Evolutionary conservation across 2,329 filamentous ascomycete genomes (phyloP), one percentile per base, ranked within the genome.

Genomic region (Colletotrichum caudatum): DNA sequence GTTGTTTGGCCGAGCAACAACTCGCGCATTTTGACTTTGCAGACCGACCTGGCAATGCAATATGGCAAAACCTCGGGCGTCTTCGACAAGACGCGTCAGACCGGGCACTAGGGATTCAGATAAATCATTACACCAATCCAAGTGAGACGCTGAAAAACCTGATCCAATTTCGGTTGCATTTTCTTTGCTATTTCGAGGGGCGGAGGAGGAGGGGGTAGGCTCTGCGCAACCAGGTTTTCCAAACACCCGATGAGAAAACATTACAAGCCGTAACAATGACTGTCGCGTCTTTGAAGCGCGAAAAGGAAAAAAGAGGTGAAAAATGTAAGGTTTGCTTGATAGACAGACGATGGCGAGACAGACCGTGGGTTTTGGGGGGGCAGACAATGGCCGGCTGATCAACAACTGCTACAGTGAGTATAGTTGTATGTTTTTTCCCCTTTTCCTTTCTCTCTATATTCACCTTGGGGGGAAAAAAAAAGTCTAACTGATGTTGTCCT

Each of bases 401-500:
- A 2, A 18, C 14, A 44, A 18, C 3, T 44, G 16, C 41, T 8
- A 20, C 3, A 8, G 16, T 14, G 11, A 20, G 12, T 23, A 33
- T 61, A 14, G 16, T 41, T 1, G 12, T 37, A 12, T 37, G n/a
- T n/a, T n/a, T n/a, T n/a, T n/a, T n/a, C n/a, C n/a, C n/a, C n/a
- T n/a, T n/a, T n/a, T 35, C 6, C 9, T 9, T 14, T 39, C 37
- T 39, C 12, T 39, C 2, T 35, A 39, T 12, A 26, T 14, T 33
- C 20, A 16, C 18, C 44, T n/a, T 11, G 44, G n/a, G n/a, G n/a
- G n/a, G n/a, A n/a, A n/a, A n/a, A n/a, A 5, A 29, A 54, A 54
- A 56, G 5, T 35, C 37, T 60, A 78, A 16, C 69, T 69, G 18
- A 78, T 74, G 9, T 58, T 74, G 18, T 78, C 75, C 5, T 74